phyloP scores from a whole-genome alignment of 2,329 filamentous ascomycete species.

The Claviceps pazoutovae region DNA sequence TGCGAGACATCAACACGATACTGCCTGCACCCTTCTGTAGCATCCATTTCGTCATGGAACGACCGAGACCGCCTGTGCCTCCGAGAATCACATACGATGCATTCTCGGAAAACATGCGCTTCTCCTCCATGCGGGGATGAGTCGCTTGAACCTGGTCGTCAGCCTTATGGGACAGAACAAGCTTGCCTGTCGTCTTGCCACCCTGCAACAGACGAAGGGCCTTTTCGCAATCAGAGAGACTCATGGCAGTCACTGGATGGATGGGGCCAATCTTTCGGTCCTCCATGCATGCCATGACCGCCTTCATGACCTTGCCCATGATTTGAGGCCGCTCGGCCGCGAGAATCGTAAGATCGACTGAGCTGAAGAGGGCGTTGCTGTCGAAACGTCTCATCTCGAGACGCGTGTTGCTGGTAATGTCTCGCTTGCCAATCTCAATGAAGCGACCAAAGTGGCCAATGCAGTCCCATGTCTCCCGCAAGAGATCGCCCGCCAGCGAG shows the following conservation, averaged over 20 bases:
- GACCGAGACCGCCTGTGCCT: slow-evolving; percentile 37
- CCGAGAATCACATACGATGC: slow-evolving; percentile 37
- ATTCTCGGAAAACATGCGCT: slow-evolving; percentile 21
- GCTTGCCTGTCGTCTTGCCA: slow-evolving; percentile 24
- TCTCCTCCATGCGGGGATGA: slow-evolving; percentile 6
- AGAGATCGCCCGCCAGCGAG: slow-evolving; percentile 14
- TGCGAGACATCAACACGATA: slow-evolving; percentile 34
- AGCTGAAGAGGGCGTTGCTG: slow-evolving; percentile 30
- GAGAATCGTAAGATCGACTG: slow-evolving; percentile 31
- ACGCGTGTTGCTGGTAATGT: slow-evolving; percentile 23
- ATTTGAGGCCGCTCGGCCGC: slow-evolving; percentile 27
- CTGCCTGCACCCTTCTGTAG: slow-evolving; percentile 31
- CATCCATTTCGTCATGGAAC: slow-evolving; percentile 36
- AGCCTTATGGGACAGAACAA: slow-evolving; percentile 26
- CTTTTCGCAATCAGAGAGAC: slow-evolving; percentile 24
- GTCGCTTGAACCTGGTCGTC: slow-evolving; percentile 12
- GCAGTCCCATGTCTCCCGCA: slow-evolving; percentile 29
- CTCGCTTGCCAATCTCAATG: slow-evolving; percentile 15
- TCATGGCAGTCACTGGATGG: slow-evolving; percentile 20
- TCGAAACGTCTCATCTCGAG: slow-evolving; percentile 37
- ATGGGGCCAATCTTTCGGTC: slow-evolving; percentile 22
- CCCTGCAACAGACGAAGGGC: slow-evolving; percentile 23
- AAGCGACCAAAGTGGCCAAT: slow-evolving; percentile 20
- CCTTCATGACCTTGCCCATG: slow-evolving; percentile 21
- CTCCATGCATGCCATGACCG: slow-evolving; percentile 9